Base-by-base conservation (phyloP, 495 filamentous ascomycete species). In the Talaromyces trachyspermus region DNA sequence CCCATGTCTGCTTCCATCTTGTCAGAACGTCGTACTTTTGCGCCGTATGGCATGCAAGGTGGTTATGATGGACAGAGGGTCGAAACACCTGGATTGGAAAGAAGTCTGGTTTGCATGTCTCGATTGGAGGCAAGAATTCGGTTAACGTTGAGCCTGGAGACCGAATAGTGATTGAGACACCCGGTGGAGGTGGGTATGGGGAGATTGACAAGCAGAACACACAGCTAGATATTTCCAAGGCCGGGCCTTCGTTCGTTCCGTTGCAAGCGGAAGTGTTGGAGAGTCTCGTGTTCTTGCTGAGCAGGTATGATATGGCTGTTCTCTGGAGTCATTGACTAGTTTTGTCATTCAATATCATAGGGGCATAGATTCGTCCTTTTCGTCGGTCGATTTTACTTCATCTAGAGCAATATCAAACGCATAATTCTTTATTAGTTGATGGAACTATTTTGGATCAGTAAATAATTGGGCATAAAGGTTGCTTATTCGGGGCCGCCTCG, bases 1-100 rank as follows among this genome's bases (percentile, higher is more conserved):
- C 85, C 88, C 0, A 77, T 96, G 50, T 85, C 95, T 57, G 87
- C 86, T 11, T 89, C 84, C 3, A 96, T 98, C 49, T 64, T 98
- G 30, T 86, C 81, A 43, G 92, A 98, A 68, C 69, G 92, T 17
- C 70, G 92, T n/a, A 88, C 95, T 0, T 90, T 88, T 57, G 76
- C 79, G 17, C 92, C 92, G 5, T 98, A 95, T 55, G 92, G 92
- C 0, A 71, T 96, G 42, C 81, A 77, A 18, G 91, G 92, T 15
- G 91, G 92, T 0, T 84, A 83, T 55, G 81, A 89, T 52, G 63
- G 61, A 0, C 59, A 64, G 52, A n/a, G 53, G 88, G 88, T 1
- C 51, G 84, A 39, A 94, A 94, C 55, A 60, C 87, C 51, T 91
- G 87, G 88, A 79, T 88, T 20, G 59, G 86, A 26, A 79, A 74